These are phyloP conservation scores for Hemileia vastatrix DNA, from an alignment of 1,284 basidiomycete genomes.

Conservation along the genomic window DNA sequence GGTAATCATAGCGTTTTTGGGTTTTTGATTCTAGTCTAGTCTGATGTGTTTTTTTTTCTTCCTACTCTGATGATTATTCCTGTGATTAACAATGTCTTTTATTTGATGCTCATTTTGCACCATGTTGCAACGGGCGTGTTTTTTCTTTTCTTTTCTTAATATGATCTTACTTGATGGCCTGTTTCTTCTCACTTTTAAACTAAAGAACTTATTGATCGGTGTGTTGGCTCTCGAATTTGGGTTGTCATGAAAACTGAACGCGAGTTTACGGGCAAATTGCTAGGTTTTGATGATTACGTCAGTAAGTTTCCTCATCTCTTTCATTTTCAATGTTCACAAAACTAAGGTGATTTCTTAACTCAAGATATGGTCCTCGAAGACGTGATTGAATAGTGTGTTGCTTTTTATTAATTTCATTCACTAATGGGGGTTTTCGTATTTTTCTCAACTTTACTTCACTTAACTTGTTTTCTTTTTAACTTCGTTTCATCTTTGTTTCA, in stretches of 20 bases:
- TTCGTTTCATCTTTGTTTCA: not conserved
- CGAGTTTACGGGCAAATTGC: slow-evolving; percentile 43
- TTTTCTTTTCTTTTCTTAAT: too few species aligned
- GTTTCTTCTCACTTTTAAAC: too few species aligned
- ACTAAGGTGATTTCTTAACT: too few species aligned
- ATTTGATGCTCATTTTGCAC: too few species aligned
- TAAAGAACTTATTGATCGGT: slow-evolving; percentile 44
- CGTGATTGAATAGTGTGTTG: slow-evolving; percentile 44
- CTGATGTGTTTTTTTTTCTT: too few species aligned
- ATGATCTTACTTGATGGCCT: too few species aligned
- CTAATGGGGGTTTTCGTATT: not conserved
- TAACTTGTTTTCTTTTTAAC: not conserved
- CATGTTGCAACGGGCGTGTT: too few species aligned
- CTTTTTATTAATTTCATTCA: not conserved
- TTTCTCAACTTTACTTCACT: not conserved
- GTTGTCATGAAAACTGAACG: slow-evolving; percentile 44
- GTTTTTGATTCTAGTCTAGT: too few species aligned
- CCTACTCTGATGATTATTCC: too few species aligned
- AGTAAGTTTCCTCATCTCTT: slow-evolving; percentile 44
- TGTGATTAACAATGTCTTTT: too few species aligned
- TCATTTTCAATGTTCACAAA: too few species aligned
- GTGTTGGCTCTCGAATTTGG: slow-evolving; percentile 45
- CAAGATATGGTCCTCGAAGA: slow-evolving; percentile 45
- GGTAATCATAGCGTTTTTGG: too few species aligned
- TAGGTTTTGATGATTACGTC: slow-evolving; percentile 46